These are phyloP conservation scores for Xylaria sp. DNA, from an alignment of 495 filamentous ascomycete genomes.

Conservation along the genomic window DNA sequence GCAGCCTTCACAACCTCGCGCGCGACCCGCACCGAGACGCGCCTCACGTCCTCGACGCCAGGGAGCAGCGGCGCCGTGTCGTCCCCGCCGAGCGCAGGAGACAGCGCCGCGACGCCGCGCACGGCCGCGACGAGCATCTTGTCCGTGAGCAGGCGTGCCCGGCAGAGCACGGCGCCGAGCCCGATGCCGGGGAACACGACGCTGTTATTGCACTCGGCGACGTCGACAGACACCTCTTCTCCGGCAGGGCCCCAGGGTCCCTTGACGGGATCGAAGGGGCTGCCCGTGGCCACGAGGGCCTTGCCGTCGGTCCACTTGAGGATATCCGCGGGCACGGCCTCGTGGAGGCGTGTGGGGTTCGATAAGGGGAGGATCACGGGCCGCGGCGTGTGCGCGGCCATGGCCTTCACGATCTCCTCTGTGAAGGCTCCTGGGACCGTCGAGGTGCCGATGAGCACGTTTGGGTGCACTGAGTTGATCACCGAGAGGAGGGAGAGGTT, in stretches of 20 bases:
- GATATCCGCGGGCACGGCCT: conserved; percentile 81
- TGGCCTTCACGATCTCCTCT: conserved; percentile 73
- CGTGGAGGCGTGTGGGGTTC: conserved; percentile 86
- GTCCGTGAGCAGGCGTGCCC: conserved; percentile 68
- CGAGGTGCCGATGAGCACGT: conserved; percentile 84
- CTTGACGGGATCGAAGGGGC: conserved; percentile 80
- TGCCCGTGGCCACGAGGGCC: conserved; percentile 84
- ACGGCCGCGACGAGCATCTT: conserved; percentile 84
- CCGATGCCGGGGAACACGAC: conserved; percentile 89
- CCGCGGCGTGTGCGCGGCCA: conserved; percentile 77
- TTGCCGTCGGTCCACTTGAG: conserved; percentile 78
- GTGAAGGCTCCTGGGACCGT: conserved; percentile 84
- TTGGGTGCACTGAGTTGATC: conserved; percentile 75
- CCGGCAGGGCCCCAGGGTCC: conserved; percentile 63
- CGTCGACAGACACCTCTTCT: conserved; percentile 61
- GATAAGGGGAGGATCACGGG: conserved; percentile 86
- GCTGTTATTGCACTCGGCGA: conserved; percentile 92
- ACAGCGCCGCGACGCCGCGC: conserved; percentile 71
- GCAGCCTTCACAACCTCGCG: conserved; percentile 78
- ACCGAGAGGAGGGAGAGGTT: conserved; percentile 68
- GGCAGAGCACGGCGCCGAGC: conserved; percentile 75
- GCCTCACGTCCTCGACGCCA: conserved; percentile 76
- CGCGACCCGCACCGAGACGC: conserved; percentile 79
- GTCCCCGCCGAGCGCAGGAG: conserved; percentile 65
- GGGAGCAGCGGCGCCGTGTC: conserved; percentile 68